phyloP scores from a whole-genome alignment of 495 filamentous ascomycete species.

The Penicillium egyptiacum region DNA sequence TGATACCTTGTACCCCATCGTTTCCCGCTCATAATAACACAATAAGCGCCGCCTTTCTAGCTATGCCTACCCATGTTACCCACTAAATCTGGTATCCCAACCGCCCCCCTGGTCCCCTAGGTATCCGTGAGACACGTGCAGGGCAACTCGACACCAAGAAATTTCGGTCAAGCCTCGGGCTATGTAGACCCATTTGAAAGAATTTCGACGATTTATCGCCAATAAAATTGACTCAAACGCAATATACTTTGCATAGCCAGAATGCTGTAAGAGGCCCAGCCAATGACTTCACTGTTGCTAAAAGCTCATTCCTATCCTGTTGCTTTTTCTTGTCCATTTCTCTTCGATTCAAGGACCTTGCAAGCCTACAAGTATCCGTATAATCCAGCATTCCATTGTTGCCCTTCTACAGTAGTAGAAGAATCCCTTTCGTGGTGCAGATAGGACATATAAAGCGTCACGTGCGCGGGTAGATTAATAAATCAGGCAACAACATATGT shows the following conservation, averaged over 20 bases:
- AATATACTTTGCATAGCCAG: too few relatives aligned
- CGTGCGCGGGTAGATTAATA: constrained; percentile 8
- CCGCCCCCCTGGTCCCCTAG: background rate
- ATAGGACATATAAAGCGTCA: constrained; percentile 4
- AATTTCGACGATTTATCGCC: too few relatives aligned
- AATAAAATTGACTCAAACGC: background rate
- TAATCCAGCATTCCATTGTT: background rate
- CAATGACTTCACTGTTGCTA: too few relatives aligned
- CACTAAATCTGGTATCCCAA: background rate
- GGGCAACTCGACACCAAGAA: too few relatives aligned
- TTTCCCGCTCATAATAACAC: background rate
- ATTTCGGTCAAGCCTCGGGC: too few relatives aligned
- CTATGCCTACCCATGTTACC: background rate
- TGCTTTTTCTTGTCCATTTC: too few relatives aligned
- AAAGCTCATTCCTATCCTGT: too few relatives aligned
- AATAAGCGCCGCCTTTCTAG: background rate
- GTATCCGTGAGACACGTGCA: too few relatives aligned
- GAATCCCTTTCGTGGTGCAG: background rate
- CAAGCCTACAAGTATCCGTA: background rate
- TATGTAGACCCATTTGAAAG: too few relatives aligned
- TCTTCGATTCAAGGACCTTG: background rate
- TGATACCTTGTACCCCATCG: background rate
- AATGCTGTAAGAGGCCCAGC: too few relatives aligned
- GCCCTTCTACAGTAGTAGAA: background rate
- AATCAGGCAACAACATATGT: background rate